Evolutionary conservation across 129 eudicot species (phyloP), one percentile per base, ranked within the genome.

Genomic region (Solidago caesia): DNA sequence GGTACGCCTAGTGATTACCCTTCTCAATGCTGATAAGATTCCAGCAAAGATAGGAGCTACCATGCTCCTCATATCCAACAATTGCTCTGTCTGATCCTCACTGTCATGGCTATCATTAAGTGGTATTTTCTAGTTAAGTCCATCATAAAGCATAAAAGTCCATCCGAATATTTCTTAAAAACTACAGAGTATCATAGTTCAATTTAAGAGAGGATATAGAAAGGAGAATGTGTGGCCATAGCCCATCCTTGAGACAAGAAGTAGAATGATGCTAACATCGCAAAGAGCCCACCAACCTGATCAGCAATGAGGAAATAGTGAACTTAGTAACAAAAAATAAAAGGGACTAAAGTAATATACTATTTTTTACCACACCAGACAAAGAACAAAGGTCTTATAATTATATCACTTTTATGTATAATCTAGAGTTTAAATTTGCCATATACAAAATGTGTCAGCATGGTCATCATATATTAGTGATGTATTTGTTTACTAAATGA

Each of bases 161-260:
- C n/a, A 41, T 60, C 4, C 42, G 51, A 46, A 56, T 58, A 44
- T 47, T 42, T 43, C 16, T 7, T 11, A 14, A 66, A 66, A 44
- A 53, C 6, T 42, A 56, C 55, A 16, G 5, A 77, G 48, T 4
- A 16, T 70, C 8, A 59, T 41, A 59, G 9, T 66, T 70, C 58
- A 57, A 58, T 8, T 27, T 46, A 53, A 25, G 48, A 78, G 70
- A 93, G 97, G 97, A 93, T 90, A 93, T 90, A 77, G 68, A 93
- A 84, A 10, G 98, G 98, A 71, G 96, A 90, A 73, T 80, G 62
- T 73, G 96, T 79, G 15, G 92, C 91, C 76, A 59, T 88, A 72
- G 98, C 92, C 98, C 98, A 93, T 77, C 98, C 98, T 86, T 90
- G 89, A 73, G 97, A 93, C 67, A 93, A 79, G 79, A 93, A 90